Conservation (phyloP, 768 basidiomycete genomes). For the Suillus cothurnatus region DNA sequence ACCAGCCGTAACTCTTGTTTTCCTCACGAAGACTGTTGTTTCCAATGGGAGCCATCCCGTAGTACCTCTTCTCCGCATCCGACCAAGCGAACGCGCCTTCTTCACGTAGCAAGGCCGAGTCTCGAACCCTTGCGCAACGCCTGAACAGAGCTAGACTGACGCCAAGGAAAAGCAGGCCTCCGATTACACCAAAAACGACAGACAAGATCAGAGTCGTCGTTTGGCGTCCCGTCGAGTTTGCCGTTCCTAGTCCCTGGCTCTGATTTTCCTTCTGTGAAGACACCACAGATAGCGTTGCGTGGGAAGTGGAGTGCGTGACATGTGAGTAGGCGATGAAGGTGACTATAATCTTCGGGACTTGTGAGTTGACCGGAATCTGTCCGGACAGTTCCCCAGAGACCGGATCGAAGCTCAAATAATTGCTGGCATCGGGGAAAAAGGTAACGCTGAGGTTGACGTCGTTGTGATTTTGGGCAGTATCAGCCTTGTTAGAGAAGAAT, state of each 20-base stretch:
- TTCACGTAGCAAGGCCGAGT: slow-evolving; percentile 61
- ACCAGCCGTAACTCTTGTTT: slow-evolving; percentile 34
- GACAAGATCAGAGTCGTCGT: slow-evolving; percentile 59
- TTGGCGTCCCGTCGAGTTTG: slow-evolving; percentile 46
- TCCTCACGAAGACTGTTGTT: slow-evolving; percentile 12
- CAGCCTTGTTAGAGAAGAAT: slow-evolving; percentile 53
- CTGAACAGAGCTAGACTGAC: slow-evolving; percentile 57
- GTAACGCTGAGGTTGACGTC: slow-evolving; percentile 57
- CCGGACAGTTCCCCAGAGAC: slow-evolving; percentile 52
- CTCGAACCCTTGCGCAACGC: slow-evolving; percentile 57
- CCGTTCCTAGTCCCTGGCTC: slow-evolving; percentile 29
- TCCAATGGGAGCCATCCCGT: slow-evolving; percentile 45
- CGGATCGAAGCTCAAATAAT: slow-evolving; percentile 58
- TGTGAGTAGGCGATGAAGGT: slow-evolving; percentile 71
- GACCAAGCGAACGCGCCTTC: slow-evolving; percentile 60
- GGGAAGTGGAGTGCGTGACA: slow-evolving; percentile 70
- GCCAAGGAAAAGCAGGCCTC: slow-evolving; percentile 57
- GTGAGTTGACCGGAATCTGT: slow-evolving; percentile 50
- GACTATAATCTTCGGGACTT: slow-evolving; percentile 44
- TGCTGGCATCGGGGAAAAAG: slow-evolving; percentile 52
- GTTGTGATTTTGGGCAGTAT: slow-evolving; percentile 33
- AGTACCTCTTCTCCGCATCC: slow-evolving; percentile 70
- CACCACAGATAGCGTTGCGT: slow-evolving; percentile 56
- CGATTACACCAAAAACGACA: slow-evolving; percentile 63
- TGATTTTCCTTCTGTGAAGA: slow-evolving; percentile 44